Evolutionary conservation across 1,284 basidiomycete genomes (phyloP), one percentile per base, ranked within the genome.

Genomic region (Neonothopanus nambi): DNA sequence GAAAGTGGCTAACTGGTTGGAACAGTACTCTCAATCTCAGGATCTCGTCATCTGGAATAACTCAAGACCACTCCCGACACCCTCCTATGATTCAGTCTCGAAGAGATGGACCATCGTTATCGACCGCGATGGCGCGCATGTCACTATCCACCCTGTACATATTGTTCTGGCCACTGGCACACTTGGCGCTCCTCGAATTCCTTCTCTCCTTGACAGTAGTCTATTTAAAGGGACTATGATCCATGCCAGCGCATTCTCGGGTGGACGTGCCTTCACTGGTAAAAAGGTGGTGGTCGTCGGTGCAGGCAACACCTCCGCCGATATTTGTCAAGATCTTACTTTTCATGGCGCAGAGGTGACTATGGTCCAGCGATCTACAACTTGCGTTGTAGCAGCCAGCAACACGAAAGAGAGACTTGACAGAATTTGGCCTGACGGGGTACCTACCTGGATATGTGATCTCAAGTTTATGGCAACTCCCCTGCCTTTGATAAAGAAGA

Each of bases 381-480:
- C 73, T 1, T 71, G 68, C 45, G 67, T 78, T 13, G 66, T 75
- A 23, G 64, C 67, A 2, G 61, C 67, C 5, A 55, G 59, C 39
- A 70, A 62, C 28, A 60, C 67, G 38, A 65, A 48, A 5, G 57
- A 38, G 21, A 51, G 51, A 38, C 55, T 74, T 38, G 58, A 60
- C 24, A 49, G 46, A 5, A 52, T 61, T 3, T 82, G 71, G 67
- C 73, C 73, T 21, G 70, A 74, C 51, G 72, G 68, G 17, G 67
- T 72, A 3, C 73, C 78, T 1, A 59, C 67, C 1, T 72, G 76
- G 5, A 64, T 75, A 6, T 70, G 74, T 26, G 81, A 84, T 63
- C 69, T 83, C 49, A 70, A 70, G 55, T 66, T 70, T 40, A 65
- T 66, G 17, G 66, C 73, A 9, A 65, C 69, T 21, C 80, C 81